Percentiles rank a stretch among this genome's conserved stretches.
Evolutionary conservation across 441 rosid species (phyloP).

Genomic region (Populus trichocarpa): DNA sequence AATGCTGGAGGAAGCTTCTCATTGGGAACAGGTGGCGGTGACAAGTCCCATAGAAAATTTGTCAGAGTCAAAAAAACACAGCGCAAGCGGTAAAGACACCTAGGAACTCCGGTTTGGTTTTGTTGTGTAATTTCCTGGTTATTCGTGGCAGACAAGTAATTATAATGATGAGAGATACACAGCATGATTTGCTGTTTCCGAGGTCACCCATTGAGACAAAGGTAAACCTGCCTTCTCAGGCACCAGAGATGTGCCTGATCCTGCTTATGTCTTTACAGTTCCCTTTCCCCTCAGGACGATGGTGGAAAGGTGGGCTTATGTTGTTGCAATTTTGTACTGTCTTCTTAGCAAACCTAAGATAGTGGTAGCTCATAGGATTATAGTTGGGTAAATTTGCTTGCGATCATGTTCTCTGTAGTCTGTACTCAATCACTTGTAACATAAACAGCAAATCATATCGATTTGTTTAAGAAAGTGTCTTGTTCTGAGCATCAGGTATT

Average conservation of each 20-base stretch:
- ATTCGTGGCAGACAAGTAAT: no score
- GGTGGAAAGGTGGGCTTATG: slow-evolving; percentile 7
- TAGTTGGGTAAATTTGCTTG: slow-evolving; percentile 27
- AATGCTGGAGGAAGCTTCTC: slow-evolving; percentile 80
- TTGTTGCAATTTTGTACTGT: slow-evolving; percentile 39
- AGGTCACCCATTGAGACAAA: slow-evolving; percentile 3
- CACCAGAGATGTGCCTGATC: background rate
- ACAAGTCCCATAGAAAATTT: slow-evolving; percentile 61
- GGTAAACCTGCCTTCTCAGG: background rate
- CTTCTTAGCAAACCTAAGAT: slow-evolving; percentile 8
- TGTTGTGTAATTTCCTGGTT: no score
- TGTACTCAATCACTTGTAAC: slow-evolving; percentile 26
- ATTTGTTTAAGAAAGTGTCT: slow-evolving; percentile 10
- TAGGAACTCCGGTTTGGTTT: background rate
- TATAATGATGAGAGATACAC: background rate
- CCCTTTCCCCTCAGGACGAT: background rate
- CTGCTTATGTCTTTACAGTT: no score
- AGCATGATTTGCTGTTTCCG: slow-evolving; percentile 9
- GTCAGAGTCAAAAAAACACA: slow-evolving; percentile 43
- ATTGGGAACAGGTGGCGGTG: slow-evolving; percentile 68
- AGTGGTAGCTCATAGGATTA: background rate
- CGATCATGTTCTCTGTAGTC: background rate
- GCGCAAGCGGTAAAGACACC: slow-evolving; percentile 38
- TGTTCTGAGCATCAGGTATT: background rate
- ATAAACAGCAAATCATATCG: slow-evolving; percentile 23